Conservation (phyloP, 2,329 filamentous ascomycete genomes). For the Nemania diffusa region DNA sequence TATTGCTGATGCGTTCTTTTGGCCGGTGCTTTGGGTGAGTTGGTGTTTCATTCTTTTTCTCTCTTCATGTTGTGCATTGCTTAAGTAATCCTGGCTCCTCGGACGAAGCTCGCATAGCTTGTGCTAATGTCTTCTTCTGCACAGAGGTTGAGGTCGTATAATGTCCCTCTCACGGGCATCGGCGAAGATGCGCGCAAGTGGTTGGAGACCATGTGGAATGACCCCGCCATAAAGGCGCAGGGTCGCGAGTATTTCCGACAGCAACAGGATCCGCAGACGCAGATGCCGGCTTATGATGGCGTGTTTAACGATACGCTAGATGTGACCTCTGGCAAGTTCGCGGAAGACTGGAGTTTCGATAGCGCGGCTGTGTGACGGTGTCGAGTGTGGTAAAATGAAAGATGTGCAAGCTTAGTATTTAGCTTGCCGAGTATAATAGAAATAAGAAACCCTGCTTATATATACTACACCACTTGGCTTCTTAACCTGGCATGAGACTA, state of each 20-base stretch:
- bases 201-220: conserved; percentile 48
- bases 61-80: neutral
- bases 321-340: conserved; percentile 40
- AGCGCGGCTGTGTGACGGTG: neutral
- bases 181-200: conserved; percentile 42
- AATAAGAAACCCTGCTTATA: too few relatives aligned
- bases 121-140: neutral
- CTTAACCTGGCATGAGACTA: too few relatives aligned
- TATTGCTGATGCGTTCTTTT: conserved; percentile 49
- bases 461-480: too few relatives aligned
- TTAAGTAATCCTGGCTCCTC: neutral
- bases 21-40: conserved; percentile 45
- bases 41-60: conserved; percentile 22
- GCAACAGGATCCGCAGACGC: conserved; percentile 39
- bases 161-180: conserved; percentile 44
- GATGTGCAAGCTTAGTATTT: too few relatives aligned
- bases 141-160: conserved; percentile 44
- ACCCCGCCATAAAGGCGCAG: conserved; percentile 40
- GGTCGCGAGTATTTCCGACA: conserved; percentile 45
- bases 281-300: conserved; percentile 42
- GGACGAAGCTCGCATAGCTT: neutral
- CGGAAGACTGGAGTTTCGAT: conserved; percentile 42
- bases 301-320: conserved; percentile 39
- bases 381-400: neutral
- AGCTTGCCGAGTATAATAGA: too few relatives aligned